phyloP scores from a whole-genome alignment of 257 asterid genomes.

The Solanum habrochaites region DNA sequence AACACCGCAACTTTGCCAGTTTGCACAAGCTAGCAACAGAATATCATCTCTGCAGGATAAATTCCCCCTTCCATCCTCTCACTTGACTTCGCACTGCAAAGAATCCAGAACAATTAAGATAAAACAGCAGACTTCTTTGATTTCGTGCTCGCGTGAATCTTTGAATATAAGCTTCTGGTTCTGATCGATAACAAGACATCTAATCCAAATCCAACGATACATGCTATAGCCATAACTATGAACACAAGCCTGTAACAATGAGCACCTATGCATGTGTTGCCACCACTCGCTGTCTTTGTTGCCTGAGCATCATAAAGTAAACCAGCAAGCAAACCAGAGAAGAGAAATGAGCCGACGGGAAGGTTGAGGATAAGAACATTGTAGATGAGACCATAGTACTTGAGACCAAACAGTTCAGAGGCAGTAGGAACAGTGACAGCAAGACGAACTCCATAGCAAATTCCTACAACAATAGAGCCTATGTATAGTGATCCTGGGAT shows the following conservation, averaged over 20 bases:
- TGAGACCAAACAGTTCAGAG: constrained; percentile 76
- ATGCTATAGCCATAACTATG: constrained; percentile 42
- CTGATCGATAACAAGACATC: constrained; percentile 37
- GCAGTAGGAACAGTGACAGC: constrained; percentile 56
- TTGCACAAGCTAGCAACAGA: background rate
- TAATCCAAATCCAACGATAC: constrained; percentile 41
- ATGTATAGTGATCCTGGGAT: constrained; percentile 56
- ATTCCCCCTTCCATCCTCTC: background rate
- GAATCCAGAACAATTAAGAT: background rate
- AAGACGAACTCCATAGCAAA: constrained; percentile 54
- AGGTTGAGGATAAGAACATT: constrained; percentile 61
- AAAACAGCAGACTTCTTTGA: constrained; percentile 10
- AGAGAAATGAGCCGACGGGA: constrained; percentile 65
- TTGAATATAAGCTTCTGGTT: constrained; percentile 30
- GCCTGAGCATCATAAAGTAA: constrained; percentile 49
- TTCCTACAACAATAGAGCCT: constrained; percentile 59
- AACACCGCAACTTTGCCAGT: background rate
- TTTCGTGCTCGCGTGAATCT: constrained; percentile 23
- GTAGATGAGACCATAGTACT: constrained; percentile 58
- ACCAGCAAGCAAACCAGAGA: constrained; percentile 73
- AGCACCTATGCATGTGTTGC: constrained; percentile 53
- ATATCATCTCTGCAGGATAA: background rate
- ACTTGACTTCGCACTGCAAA: background rate
- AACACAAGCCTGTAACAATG: constrained; percentile 63
- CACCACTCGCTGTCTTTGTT: constrained; percentile 32